Conservation (phyloP, 768 basidiomycete species). For the Leccinum aurantiacum region DNA sequence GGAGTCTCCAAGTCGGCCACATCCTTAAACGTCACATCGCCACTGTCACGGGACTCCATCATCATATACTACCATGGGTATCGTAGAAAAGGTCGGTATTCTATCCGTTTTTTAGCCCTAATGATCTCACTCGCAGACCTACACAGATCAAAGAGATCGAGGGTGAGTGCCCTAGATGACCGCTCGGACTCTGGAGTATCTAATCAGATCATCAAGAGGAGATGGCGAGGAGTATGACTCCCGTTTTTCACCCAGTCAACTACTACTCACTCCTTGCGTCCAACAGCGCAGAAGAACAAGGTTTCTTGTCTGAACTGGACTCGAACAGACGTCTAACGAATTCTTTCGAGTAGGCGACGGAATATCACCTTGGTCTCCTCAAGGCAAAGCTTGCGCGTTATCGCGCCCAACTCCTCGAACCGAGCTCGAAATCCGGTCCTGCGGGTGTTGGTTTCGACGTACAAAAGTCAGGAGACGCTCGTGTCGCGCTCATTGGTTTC, state of each 20-base stretch:
- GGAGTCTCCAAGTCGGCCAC: not conserved
- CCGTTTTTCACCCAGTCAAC: not conserved
- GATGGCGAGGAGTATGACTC: conserved; percentile 88
- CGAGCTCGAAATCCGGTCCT: conserved; percentile 77
- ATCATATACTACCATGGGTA: conserved; percentile 62
- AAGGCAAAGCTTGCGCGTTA: conserved; percentile 96
- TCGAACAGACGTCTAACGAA: conserved; percentile 11
- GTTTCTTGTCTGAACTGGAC: conserved; percentile 37
- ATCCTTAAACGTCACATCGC: not conserved
- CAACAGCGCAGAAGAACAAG: conserved; percentile 92
- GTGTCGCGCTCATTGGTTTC: conserved; percentile 92
- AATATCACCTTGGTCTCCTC: conserved; percentile 89
- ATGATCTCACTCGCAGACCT: conserved; percentile 9
- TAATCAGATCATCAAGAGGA: conserved; percentile 60
- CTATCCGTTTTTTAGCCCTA: not conserved
- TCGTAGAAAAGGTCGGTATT: conserved; percentile 80
- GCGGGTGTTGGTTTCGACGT: conserved; percentile 87
- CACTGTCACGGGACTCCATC: not conserved
- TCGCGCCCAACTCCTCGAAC: conserved; percentile 92
- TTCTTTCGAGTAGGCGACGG: conserved; percentile 66
- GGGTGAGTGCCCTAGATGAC: conserved; percentile 53
- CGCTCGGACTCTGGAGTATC: conserved; percentile 1
- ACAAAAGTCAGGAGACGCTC: conserved; percentile 82
- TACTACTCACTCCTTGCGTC: not conserved
- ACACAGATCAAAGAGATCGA: conserved; percentile 91